A percentile compares a stretch with the other conserved stretches of the same genome.
These are phyloP conservation scores for Arachnomyces sp. DNA, from an alignment of 2,329 filamentous ascomycete species.

Conservation along the genomic window DNA sequence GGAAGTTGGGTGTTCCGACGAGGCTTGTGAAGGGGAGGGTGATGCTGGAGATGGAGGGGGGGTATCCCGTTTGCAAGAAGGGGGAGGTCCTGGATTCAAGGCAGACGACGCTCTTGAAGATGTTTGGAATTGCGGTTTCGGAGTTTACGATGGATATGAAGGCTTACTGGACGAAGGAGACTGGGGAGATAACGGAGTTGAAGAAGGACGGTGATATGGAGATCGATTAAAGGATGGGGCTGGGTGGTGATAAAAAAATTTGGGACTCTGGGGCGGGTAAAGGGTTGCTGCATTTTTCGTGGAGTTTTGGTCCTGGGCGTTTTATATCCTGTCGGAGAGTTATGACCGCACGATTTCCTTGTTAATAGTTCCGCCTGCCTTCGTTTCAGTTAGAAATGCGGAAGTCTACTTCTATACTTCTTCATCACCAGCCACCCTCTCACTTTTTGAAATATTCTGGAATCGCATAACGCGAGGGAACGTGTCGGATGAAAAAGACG, in stretches of 20 bases:
- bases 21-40: conserved; percentile 83
- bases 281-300: conserved; percentile 7
- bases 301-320: neutral
- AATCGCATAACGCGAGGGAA: conserved; percentile 1
- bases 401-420: conserved; percentile 7
- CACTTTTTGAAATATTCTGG: conserved; percentile 8
- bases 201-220: conserved; percentile 33
- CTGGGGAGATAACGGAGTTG: conserved; percentile 32
- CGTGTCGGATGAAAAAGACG: conserved; percentile 4
- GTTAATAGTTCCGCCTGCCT: neutral
- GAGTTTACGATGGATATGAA: conserved; percentile 79
- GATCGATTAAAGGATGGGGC: conserved; percentile 24
- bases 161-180: conserved; percentile 49
- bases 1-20: conserved; percentile 83
- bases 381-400: conserved; percentile 9
- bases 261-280: conserved; percentile 6
- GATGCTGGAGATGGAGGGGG: conserved; percentile 54
- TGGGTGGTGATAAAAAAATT: conserved; percentile 10
- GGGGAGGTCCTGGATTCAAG: conserved; percentile 79
- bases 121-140: conserved; percentile 82
- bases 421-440: no score
- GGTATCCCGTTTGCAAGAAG: conserved; percentile 72
- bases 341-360: conserved; percentile 1
- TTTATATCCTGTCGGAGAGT: conserved; percentile 1
- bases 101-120: conserved; percentile 87